Percentiles rank a stretch among this genome's conserved stretches.
phyloP scores from a whole-genome alignment of 2,329 filamentous ascomycete genomes.

The Monilinia fructigena region DNA sequence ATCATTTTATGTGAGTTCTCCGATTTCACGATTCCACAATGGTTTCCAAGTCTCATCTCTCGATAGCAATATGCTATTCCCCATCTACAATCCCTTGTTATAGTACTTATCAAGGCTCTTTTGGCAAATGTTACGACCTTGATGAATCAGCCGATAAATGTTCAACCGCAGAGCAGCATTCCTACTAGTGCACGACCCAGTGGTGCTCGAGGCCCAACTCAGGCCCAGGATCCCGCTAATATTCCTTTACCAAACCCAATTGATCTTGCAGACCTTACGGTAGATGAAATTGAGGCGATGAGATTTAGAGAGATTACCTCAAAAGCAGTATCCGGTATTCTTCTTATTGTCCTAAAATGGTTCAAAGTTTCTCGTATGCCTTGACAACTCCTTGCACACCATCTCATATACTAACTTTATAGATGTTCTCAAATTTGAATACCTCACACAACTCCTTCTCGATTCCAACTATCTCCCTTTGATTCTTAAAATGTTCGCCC shows the following conservation, averaged over 20 bases:
- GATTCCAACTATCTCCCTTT: slow-evolving; percentile 95
- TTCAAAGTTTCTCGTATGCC: slow-evolving; percentile 85
- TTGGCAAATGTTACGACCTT: slow-evolving; percentile 85
- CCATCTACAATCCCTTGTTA: slow-evolving; percentile 86
- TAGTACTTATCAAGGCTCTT: slow-evolving; percentile 87
- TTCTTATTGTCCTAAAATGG: slow-evolving; percentile 92
- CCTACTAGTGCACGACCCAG: slow-evolving; percentile 36
- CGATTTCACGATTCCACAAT: not conserved
- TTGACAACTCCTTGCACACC: not conserved
- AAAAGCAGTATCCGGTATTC: slow-evolving; percentile 86
- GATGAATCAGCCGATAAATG: slow-evolving; percentile 55
- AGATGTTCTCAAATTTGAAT: slow-evolving; percentile 96
- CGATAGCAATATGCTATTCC: slow-evolving; percentile 70
- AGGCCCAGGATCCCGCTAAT: slow-evolving; percentile 36
- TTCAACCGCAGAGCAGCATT: slow-evolving; percentile 31
- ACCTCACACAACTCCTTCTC: slow-evolving; percentile 85
- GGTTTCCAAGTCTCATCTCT: slow-evolving; percentile 39
- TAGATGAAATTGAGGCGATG: slow-evolving; percentile 79
- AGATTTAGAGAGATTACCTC: slow-evolving; percentile 82
- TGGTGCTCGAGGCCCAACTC: slow-evolving; percentile 31
- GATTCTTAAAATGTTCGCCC: slow-evolving; percentile 87
- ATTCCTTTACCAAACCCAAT: slow-evolving; percentile 34
- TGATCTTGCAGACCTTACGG: slow-evolving; percentile 47
- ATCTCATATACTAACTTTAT: slow-evolving; percentile 28
- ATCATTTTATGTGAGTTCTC: slow-evolving; percentile 72